Percentiles rank a stretch among this genome's conserved stretches.
Evolutionary conservation across 768 basidiomycete genomes (phyloP).

Genomic region (Calvatia gigantea): DNA sequence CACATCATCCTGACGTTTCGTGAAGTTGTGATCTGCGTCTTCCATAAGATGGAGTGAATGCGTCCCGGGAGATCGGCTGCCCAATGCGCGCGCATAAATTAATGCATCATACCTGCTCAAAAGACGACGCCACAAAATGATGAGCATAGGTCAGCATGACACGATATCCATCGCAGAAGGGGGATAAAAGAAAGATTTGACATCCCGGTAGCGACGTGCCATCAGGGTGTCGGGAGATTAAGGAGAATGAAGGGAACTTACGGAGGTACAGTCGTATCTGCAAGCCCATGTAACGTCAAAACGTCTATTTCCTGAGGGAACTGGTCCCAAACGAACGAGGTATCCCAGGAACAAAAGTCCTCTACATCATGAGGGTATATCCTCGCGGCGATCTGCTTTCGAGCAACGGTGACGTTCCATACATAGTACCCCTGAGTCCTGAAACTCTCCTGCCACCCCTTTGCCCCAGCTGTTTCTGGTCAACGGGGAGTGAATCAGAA

Average conservation of each 20-base stretch:
- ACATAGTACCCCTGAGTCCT: constrained; percentile 56
- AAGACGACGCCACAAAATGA: neutral
- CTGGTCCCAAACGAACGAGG: constrained; percentile 60
- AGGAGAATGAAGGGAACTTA: constrained; percentile 31
- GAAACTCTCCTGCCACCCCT: constrained; percentile 48
- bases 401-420: constrained; percentile 65
- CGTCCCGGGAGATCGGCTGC: constrained; percentile 57
- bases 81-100: constrained; percentile 63
- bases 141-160: neutral
- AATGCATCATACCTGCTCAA: constrained; percentile 60
- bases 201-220: neutral
- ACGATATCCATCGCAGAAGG: neutral
- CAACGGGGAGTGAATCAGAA: constrained; percentile 16
- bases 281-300: constrained; percentile 75
- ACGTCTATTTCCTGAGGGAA: constrained; percentile 66
- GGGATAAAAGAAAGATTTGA: neutral
- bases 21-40: constrained; percentile 77
- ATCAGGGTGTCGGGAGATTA: neutral
- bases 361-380: constrained; percentile 60
- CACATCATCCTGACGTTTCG: constrained; percentile 63
- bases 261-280: constrained; percentile 67
- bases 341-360: constrained; percentile 61
- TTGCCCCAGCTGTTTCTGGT: constrained; percentile 20
- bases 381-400: constrained; percentile 47
- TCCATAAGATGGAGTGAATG: constrained; percentile 70